These are phyloP conservation scores for Tolypocladium pustulatum DNA, from an alignment of 2,329 filamentous ascomycete species.

Conservation along the genomic window DNA sequence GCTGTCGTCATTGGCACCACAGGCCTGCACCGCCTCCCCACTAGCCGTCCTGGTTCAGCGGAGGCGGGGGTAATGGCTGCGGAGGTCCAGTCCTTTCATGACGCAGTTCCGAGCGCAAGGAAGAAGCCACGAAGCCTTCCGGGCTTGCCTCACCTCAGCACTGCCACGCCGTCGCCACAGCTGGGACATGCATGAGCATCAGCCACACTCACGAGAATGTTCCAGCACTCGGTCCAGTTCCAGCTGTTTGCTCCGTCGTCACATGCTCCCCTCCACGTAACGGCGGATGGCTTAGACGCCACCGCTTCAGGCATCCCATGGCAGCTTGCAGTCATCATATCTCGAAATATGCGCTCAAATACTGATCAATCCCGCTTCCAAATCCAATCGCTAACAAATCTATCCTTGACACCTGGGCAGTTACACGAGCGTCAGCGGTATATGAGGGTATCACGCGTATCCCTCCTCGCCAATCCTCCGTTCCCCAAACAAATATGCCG, in stretches of 20 bases:
- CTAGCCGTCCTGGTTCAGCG: background rate
- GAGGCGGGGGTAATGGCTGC: too few relatives aligned
- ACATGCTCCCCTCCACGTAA: background rate
- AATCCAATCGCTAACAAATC: conserved; percentile 1
- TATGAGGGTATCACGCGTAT: conserved; percentile 2
- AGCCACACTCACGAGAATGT: conserved; percentile 1
- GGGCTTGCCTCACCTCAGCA: background rate
- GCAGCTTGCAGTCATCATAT: background rate
- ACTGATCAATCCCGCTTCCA: background rate
- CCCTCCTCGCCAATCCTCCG: conserved; percentile 16
- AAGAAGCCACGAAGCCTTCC: background rate
- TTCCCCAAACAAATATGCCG: conserved; percentile 77
- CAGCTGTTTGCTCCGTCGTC: background rate
- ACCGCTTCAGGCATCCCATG: too few relatives aligned
- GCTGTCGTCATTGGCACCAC: background rate
- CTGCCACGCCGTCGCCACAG: background rate
- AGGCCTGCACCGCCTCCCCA: background rate
- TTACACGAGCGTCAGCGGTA: background rate
- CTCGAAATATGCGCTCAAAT: background rate
- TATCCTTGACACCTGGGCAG: background rate
- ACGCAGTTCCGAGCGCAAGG: background rate
- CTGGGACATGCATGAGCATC: background rate
- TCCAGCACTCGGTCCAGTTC: background rate
- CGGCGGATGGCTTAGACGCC: background rate
- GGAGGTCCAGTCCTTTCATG: too few relatives aligned